Base-by-base conservation (phyloP, 305 asterid genomes). In the Fraxinus ornus region DNA sequence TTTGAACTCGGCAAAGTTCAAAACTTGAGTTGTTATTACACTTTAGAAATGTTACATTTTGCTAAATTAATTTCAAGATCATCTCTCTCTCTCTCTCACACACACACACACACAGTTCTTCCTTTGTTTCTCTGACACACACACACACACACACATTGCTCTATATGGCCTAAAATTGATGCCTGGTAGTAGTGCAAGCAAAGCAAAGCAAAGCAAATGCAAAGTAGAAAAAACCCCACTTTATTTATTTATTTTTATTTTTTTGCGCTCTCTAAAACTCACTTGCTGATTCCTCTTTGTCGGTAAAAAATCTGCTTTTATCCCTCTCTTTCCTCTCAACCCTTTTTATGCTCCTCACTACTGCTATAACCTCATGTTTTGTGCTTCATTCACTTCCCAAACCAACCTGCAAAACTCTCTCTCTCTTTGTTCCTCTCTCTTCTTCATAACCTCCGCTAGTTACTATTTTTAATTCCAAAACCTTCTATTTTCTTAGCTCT, bases 181-280 rank as follows among this genome's bases (percentile, higher is more conserved):
- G 88, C 82, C 89, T 89, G 89, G 79, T 17, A 76, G 85, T 83
- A 89, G 89, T 89, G 88, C 88, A 89, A 89, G 92, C 89, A 84
- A 87, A 76, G 75, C 75, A 84, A 87, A 76, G 75, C 75, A 76
- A 81, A 76, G 75, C 75, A 76, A 81, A 84, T 24, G 30, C 90
- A 89, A 52, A 52, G 62, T 17, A 17, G 62, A 22, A 52, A 52
- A 52, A 52, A 52, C 22, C 62, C 88, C 89, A 85, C 85, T 36
- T 79, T 83, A 83, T 39, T 78, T 78, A 4, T 37, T 7, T 26
- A 12, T 70, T 33, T 44, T 33, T 21, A 6, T 78, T 66, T 3
- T 3, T 28, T 80, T 55, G 37, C 32, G 4, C 75, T 32, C 80
- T 62, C 83, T 28, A 78, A 79, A 84, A 66, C 80, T 85, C 81